Base-by-base conservation (phyloP, 2,329 filamentous ascomycete species). In the Hawksworthiomyces lignivorus region DNA sequence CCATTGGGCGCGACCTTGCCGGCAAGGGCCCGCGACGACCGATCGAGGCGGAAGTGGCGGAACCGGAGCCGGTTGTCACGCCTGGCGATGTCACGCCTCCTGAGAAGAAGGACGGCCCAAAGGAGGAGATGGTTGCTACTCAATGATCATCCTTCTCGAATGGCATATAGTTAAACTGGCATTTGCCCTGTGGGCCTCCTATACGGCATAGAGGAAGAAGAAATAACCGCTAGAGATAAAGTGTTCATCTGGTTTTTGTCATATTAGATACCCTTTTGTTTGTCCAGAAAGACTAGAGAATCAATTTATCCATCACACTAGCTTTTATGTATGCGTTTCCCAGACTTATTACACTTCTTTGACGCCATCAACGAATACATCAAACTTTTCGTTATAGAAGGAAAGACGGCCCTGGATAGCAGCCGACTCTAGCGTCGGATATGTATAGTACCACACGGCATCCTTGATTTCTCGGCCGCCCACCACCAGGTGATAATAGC, bases 301-400 rank as follows among this genome's bases (percentile, higher is more conserved):
- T 20, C 12, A 17, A 17, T 18, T 20, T 18, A 5, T 15, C n/a
- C 17, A 34, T n/a, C n/a, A n/a, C n/a, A n/a, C n/a, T n/a, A n/a
- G n/a, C n/a, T n/a, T n/a, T n/a, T n/a, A n/a, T n/a, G n/a, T n/a
- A 22, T 6, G 33, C 18, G 7, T 24, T n/a, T n/a, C n/a, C n/a
- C n/a, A 15, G 17, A 36, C 27, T 26, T 33, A 20, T 33, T 20
- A 7, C 31, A 17, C 15, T 14, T 37, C 40, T 22, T 38, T 38
- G 0, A 43, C 40, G 4, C 77, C 77, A 46, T 77, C 74, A 6
- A 82, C 49, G 43, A 65, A 62, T n/a, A 83, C 68, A 46, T 82
- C 75, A 2, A 84, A 75, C 58, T 77, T 79, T 55, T 84, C 80
- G 48, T 83, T 81, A 48, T 82, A 83, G 46, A 83, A 84, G 52